Evolutionary conservation across 2,329 filamentous ascomycete genomes (phyloP).

Genomic region (Mariannaea elegans): DNA sequence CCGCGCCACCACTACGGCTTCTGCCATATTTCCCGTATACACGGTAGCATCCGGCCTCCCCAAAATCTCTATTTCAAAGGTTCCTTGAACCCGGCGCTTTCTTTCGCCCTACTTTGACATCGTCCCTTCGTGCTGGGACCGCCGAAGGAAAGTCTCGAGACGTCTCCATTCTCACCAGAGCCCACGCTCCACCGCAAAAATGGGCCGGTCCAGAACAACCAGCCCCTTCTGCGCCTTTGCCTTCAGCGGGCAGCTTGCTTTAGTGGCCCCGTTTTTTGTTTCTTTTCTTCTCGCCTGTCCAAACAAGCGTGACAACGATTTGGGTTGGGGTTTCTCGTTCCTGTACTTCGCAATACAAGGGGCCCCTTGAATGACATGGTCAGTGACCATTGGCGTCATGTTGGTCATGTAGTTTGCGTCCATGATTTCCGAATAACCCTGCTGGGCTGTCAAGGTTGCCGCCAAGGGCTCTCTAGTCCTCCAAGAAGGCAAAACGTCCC

Average conservation of each 20-base stretch:
- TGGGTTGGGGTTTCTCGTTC: constrained; percentile 2
- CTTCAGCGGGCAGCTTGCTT: background rate
- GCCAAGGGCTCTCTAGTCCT: background rate
- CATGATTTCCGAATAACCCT: background rate
- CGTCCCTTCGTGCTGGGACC: background rate
- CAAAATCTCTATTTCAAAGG: too few relatives aligned
- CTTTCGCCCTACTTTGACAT: background rate
- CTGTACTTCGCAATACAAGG: background rate
- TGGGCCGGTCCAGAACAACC: constrained; percentile 34
- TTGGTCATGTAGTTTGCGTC: background rate
- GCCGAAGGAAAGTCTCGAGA: too few relatives aligned
- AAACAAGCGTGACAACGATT: background rate
- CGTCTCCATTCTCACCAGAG: constrained; percentile 1
- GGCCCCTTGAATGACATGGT: background rate
- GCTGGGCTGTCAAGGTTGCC: background rate
- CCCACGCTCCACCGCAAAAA: constrained; percentile 24
- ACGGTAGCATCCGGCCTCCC: too few relatives aligned
- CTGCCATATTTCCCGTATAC: too few relatives aligned
- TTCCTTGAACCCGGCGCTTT: too few relatives aligned
- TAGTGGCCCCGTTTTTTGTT: background rate
- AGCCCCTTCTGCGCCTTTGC: background rate
- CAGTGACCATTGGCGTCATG: background rate
- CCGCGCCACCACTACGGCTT: too few relatives aligned
- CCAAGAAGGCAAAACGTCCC: constrained; percentile 2
- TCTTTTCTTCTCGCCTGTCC: background rate